These are phyloP conservation scores for Exophiala viscosa DNA, from an alignment of 2,329 filamentous ascomycete genomes.

Conservation along the genomic window DNA sequence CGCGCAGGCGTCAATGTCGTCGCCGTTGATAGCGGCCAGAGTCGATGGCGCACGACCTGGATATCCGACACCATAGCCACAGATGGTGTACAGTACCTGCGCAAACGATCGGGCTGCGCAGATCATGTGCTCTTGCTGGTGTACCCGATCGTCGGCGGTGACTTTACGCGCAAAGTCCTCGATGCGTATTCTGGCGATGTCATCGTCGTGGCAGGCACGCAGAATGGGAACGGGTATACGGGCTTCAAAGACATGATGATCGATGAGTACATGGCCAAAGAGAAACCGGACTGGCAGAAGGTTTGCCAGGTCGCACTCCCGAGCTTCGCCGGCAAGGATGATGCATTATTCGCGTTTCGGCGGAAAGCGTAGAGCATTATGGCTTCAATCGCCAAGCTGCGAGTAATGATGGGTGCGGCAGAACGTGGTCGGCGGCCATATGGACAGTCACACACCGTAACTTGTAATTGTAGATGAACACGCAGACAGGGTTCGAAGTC, in stretches of 20 bases:
- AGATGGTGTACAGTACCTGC: conserved; percentile 60
- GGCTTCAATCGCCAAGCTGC: not conserved
- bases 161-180: conserved; percentile 63
- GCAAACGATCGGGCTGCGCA: conserved; percentile 46
- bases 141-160: conserved; percentile 65
- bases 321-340: conserved; percentile 73
- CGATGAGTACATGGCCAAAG: conserved; percentile 60
- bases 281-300: conserved; percentile 55
- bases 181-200: conserved; percentile 60
- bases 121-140: conserved; percentile 64
- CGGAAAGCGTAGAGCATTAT: not conserved
- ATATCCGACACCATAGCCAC: conserved; percentile 61
- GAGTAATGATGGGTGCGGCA: not conserved
- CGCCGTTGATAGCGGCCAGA: conserved; percentile 65
- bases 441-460: too few relatives aligned
- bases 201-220: conserved; percentile 69
- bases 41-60: conserved; percentile 67
- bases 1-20: conserved; percentile 53
- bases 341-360: conserved; percentile 65
- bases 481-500: too few relatives aligned
- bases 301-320: conserved; percentile 64
- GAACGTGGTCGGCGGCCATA: not conserved
- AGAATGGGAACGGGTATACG: conserved; percentile 72
- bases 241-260: conserved; percentile 62
- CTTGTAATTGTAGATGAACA: too few relatives aligned